Conservation (phyloP, 352 stramenopile species). For the Phytophthora hybrid region DNA sequence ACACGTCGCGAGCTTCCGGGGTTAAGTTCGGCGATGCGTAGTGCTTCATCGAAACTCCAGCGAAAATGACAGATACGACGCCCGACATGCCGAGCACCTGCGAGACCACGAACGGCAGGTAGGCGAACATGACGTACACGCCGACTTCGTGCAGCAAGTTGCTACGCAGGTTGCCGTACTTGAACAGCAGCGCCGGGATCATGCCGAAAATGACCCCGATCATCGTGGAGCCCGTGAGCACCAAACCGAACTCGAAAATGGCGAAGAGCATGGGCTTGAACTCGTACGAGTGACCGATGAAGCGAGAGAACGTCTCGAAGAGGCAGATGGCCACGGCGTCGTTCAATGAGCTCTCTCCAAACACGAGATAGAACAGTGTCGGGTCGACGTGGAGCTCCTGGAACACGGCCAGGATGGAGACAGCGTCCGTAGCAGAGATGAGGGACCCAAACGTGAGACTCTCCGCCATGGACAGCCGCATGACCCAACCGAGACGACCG, state of each 20-base stretch:
- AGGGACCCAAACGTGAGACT: conserved; percentile 92
- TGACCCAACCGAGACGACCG: conserved; percentile 66
- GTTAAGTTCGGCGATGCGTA: conserved; percentile 92
- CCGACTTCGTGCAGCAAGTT: conserved; percentile 90
- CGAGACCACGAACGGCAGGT: conserved; percentile 80
- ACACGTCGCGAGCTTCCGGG: conserved; percentile 81
- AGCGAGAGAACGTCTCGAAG: conserved; percentile 94
- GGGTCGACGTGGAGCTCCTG: conserved; percentile 91
- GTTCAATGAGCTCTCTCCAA: conserved; percentile 96
- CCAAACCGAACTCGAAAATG: conserved; percentile 90
- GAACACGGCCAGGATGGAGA: conserved; percentile 94
- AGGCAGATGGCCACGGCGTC: conserved; percentile 95
- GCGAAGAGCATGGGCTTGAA: conserved; percentile 81
- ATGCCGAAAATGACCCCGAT: conserved; percentile 90
- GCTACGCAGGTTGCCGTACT: conserved; percentile 90
- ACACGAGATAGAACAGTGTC: conserved; percentile 95
- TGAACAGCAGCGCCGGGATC: conserved; percentile 90
- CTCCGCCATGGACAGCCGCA: conserved; percentile 89
- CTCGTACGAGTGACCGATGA: conserved; percentile 90
- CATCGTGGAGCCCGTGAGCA: conserved; percentile 89
- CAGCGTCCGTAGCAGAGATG: conserved; percentile 94
- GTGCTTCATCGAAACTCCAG: conserved; percentile 92
- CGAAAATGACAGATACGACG: conserved; percentile 95
- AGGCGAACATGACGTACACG: conserved; percentile 90
- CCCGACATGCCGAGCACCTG: conserved; percentile 87